Base-by-base conservation (phyloP, 805 yeast species). In the Blastobotrys peoriensis region DNA sequence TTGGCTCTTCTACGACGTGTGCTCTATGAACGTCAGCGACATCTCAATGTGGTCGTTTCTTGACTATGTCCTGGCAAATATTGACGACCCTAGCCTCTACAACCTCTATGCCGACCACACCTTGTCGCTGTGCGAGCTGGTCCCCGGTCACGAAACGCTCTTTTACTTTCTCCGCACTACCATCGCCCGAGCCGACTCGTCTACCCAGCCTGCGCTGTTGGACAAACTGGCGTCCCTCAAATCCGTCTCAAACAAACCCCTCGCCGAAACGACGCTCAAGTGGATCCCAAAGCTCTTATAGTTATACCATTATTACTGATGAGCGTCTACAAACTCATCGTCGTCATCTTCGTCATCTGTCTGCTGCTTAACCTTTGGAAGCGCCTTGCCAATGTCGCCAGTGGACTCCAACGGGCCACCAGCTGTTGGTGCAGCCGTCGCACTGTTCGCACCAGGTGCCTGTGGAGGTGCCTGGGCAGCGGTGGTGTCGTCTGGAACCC, bases 1-100 rank as follows among this genome's bases (percentile, higher is more conserved):
- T 51, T 35, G 45, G 28, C 16, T n/a, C 22, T 36, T 39, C 5
- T 44, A 30, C 38, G 34, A 18, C 17, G 44, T 53, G n/a, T 51
- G 60, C 38, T 28, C 28, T 6, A 42, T 22, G 18, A 52, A 61
- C 33, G 53, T 62, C 5, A 45, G 62, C 21, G 68, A 64, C 34
- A 56, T 59, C 2, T 63, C 67, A 3, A 53, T 54, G 33, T 64
- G 68, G 68, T 28, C 61, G 13, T 64, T 58, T 27, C 46, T 59
- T 25, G 52, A 44, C 8, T 47, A 35, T 22, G 19, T 50, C 8
- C 41, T 50, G 1, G 38, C 33, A 15, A 20, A 28, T 5, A 22
- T 28, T 9, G 36, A 23, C 4, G 40, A 34, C 36, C 25, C 18
- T n/a, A 23, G 4, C 18, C 33, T 13, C 21, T 27, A 5, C 27